Base-by-base conservation (phyloP, 495 filamentous ascomycete genomes). In the Hyaloscypha bicolor region DNA sequence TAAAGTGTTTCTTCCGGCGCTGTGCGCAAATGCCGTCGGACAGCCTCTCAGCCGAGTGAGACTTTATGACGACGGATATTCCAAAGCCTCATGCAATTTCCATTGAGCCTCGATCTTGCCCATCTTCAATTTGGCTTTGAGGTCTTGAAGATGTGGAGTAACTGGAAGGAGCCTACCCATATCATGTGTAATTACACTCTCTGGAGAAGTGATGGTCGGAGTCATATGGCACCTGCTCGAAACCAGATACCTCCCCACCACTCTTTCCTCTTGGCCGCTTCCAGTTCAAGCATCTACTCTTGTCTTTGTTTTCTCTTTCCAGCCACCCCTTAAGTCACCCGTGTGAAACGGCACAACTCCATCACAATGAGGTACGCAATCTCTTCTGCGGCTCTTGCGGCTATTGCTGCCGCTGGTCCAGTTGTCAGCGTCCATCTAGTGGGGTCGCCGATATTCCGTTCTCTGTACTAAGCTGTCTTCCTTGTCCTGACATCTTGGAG, bases 11-110 rank as follows among this genome's bases (percentile, higher is more conserved):
- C 35, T 37, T 37, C 8, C 6, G 6, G 3, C 12, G 1, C 35
- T 37, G 1, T 37, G 35, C 3, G 12, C 8, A 6, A 37, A 1
- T 37, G 35, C 35, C 12, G 12, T 37, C 35, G 35, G 35, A 37
- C 35, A 37, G 35, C 35, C 12, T 37, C 35, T 8, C 35, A 29
- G 51, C 51, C 19, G 51, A 55, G 51, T 21, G 25, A 29, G 51
- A 55, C 19, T 55, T 55, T 55, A 55, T 55, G 51, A 55, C 4
- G 51, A 55, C 25, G 25, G 51, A 58, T 11, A 21, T 29, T 58
- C 29, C 55, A 25, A 32, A 25, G 6, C 55, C 29, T 16, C 21
- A 19, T 32, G 55, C 25, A 58, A 58, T 58, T 19, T 58, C 55
- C 2, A 29, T 58, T 25, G n/a, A 30, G 29, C n/a, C 55, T 58